Conservation (phyloP, 345 rosid genomes). For the Salix purpurea region DNA sequence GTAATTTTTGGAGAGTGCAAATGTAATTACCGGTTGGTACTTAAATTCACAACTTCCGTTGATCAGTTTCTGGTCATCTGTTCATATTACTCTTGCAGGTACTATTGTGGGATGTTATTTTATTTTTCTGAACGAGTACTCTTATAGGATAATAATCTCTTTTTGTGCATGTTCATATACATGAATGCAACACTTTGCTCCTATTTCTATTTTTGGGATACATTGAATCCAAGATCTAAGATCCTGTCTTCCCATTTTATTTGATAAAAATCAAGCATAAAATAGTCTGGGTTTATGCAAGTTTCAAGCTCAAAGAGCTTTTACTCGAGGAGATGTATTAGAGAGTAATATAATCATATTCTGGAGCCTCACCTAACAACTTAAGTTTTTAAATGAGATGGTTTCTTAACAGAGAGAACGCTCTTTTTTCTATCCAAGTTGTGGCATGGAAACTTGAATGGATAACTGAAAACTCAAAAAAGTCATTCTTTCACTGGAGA, state of each 20-base stretch:
- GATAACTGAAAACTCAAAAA: not conserved
- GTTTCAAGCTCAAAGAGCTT: rapidly evolving
- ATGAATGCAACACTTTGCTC: not conserved
- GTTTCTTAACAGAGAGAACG: not conserved
- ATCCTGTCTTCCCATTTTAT: not conserved
- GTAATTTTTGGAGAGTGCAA: not conserved
- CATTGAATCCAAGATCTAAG: not conserved
- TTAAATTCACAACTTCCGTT: not conserved
- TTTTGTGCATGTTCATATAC: not conserved
- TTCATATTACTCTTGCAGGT: not conserved
- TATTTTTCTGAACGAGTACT: not conserved
- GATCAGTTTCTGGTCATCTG: not conserved
- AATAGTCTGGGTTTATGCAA: no score
- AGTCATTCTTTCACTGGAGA: not conserved
- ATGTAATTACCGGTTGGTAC: not conserved
- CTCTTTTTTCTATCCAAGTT: not conserved
- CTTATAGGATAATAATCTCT: not conserved
- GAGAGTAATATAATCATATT: no score
- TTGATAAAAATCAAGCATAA: no score
- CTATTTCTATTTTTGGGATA: not conserved
- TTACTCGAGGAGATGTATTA: no score
- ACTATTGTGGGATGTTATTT: not conserved
- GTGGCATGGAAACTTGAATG: not conserved
- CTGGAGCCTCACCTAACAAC: no score
- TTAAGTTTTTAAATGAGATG: no score